Conservation (phyloP, 129 eudicot species). For the Helichrysum umbraculigerum region DNA sequence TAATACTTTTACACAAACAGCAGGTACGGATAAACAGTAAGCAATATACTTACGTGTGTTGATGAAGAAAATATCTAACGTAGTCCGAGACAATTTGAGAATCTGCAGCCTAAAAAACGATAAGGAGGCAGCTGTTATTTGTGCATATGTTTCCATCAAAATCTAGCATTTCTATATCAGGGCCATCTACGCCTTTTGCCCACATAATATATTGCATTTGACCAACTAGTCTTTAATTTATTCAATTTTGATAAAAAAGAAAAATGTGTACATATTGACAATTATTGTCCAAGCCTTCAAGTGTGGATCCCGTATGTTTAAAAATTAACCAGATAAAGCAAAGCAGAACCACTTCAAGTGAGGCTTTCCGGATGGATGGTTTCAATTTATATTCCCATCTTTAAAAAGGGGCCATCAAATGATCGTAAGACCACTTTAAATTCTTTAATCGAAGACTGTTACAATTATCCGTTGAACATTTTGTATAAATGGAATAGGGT, state of each 20-base stretch:
- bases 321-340: not conserved
- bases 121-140: not conserved
- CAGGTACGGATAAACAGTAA: not conserved
- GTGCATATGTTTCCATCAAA: not conserved
- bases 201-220: not conserved
- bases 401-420: not conserved
- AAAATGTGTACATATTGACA: not conserved
- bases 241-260: not conserved
- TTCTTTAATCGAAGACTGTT: not conserved
- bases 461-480: not conserved
- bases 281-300: not conserved
- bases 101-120: slow-evolving; percentile 81
- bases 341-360: not conserved
- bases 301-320: not conserved
- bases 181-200: not conserved
- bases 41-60: slow-evolving; percentile 77
- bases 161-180: slow-evolving; percentile 2
- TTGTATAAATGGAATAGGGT: not conserved
- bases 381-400: not conserved
- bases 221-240: not conserved
- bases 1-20: not conserved
- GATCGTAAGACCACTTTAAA: not conserved
- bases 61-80: slow-evolving; percentile 87
- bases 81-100: slow-evolving; percentile 87
- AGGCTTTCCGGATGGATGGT: not conserved